phyloP scores from a whole-genome alignment of 2,329 filamentous ascomycete genomes.

The Penicillium freii region DNA sequence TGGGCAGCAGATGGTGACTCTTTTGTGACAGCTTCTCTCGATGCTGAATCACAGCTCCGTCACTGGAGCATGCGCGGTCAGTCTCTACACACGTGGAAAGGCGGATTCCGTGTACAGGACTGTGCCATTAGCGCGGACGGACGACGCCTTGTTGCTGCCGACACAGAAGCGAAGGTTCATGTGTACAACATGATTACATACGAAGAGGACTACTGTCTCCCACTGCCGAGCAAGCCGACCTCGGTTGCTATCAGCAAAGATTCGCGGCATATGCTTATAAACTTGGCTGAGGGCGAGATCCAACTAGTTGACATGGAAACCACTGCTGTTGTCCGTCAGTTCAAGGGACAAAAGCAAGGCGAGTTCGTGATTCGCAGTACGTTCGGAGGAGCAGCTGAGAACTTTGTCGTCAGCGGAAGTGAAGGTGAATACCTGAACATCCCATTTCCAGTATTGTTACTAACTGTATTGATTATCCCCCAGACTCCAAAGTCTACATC shows the following conservation, averaged over 20 bases:
- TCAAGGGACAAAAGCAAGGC: conserved; percentile 71
- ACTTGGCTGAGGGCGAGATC: conserved; percentile 73
- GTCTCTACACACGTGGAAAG: conserved; percentile 63
- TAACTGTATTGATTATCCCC: conserved; percentile 25
- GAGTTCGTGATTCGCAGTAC: conserved; percentile 75
- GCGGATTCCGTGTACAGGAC: conserved; percentile 75
- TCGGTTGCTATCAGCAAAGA: conserved; percentile 80
- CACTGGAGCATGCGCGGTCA: conserved; percentile 68
- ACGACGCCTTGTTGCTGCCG: conserved; percentile 73
- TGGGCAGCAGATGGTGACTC: conserved; percentile 77
- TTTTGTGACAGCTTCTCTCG: conserved; percentile 77
- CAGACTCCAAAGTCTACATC: conserved; percentile 72
- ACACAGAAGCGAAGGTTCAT: conserved; percentile 67
- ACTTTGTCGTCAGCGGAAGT: conserved; percentile 86
- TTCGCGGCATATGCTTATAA: conserved; percentile 77
- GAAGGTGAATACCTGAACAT: conserved; percentile 61
- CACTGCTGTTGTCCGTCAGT: conserved; percentile 69
- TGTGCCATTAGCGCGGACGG: conserved; percentile 80
- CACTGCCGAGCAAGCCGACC: conserved; percentile 67
- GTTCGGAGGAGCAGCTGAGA: conserved; percentile 88
- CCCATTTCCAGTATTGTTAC: conserved; percentile 2
- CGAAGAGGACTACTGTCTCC: conserved; percentile 71
- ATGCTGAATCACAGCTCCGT: conserved; percentile 63
- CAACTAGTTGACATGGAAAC: conserved; percentile 75
- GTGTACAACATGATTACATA: conserved; percentile 78